A percentile compares a stretch with the other conserved stretches of the same genome.
phyloP scores from a whole-genome alignment of 108 stramenopile genomes.

The Seminavis robusta region DNA sequence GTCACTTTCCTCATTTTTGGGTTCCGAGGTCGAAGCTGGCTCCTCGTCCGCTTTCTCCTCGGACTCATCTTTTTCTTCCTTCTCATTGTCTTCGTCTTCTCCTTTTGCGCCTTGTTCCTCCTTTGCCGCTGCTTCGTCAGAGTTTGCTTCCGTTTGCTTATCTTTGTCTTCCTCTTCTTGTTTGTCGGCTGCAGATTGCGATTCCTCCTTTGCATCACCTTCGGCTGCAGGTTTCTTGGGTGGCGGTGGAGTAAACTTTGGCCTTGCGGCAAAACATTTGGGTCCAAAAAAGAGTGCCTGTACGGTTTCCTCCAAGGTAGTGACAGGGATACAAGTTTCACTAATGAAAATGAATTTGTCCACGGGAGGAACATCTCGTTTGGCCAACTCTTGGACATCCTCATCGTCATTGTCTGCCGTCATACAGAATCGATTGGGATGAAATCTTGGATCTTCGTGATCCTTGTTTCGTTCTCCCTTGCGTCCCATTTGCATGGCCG shows the following conservation, averaged over 20 bases:
- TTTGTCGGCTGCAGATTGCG: no score
- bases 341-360: conserved; percentile 82
- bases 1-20: conserved; percentile 3
- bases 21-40: background rate
- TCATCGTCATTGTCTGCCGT: conserved; percentile 12
- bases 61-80: no score
- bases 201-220: background rate
- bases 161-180: no score
- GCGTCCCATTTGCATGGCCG: conserved; percentile 64
- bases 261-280: background rate
- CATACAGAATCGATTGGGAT: conserved; percentile 28
- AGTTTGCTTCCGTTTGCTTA: no score
- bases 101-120: no score
- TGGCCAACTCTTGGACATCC: background rate
- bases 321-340: conserved; percentile 84
- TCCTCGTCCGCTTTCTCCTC: no score
- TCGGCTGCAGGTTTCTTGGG: background rate
- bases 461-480: conserved; percentile 5
- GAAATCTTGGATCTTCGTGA: conserved; percentile 34
- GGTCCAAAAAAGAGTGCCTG: conserved; percentile 39
- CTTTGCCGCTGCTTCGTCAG: no score
- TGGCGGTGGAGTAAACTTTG: background rate
- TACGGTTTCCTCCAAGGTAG: conserved; percentile 55
- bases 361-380: conserved; percentile 41
- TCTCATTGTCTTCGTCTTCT: no score